Base-by-base conservation (phyloP, 257 asterid genomes). In the Mitragyna speciosa region DNA sequence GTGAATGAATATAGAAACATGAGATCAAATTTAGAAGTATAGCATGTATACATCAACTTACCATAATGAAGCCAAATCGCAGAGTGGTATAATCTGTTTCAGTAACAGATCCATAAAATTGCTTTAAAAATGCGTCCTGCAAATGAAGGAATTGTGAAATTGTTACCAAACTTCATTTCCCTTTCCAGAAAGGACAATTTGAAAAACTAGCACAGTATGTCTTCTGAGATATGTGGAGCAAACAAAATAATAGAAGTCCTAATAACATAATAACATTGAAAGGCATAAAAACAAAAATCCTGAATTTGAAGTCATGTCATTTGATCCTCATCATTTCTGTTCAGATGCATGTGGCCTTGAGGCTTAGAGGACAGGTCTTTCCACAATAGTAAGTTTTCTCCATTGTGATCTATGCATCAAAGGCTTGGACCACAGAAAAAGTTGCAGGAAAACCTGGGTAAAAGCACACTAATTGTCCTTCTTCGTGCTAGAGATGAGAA, bases 71-170 rank as follows among this genome's bases (percentile, higher is more conserved):
- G 45, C 89, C 89, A 41, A 48, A 66, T 63, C 89, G 69, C 63
- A 86, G 70, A 54, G 87, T 78, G 31, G 78, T 31, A 41, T 86
- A 86, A 76, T 86, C 89, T n/a, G 83, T 64, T 78, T 83, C 54
- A 61, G 79, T 83, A 30, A 83, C 87, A 31, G 85, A 83, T 65
- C 85, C 83, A 48, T 70, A 78, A 80, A 83, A 83, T 68, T 86
- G 89, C 84, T 86, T 86, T 63, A 78, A 68, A 68, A 86, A 86
- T 3, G 89, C 74, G 11, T 77, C 70, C 88, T 85, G 86, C 63
- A 28, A 72, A 69, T 66, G 65, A 45, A 19, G 30, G 17, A 31
- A 22, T 49, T 51, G 54, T 11, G 9, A 76, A 20, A 52, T 49
- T 43, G 24, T 66, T 4, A 47, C 36, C 17, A n/a, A 6, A 7